These are phyloP conservation scores for Lecanicillium sp. DNA, from an alignment of 2,329 filamentous ascomycete species.

Conservation along the genomic window DNA sequence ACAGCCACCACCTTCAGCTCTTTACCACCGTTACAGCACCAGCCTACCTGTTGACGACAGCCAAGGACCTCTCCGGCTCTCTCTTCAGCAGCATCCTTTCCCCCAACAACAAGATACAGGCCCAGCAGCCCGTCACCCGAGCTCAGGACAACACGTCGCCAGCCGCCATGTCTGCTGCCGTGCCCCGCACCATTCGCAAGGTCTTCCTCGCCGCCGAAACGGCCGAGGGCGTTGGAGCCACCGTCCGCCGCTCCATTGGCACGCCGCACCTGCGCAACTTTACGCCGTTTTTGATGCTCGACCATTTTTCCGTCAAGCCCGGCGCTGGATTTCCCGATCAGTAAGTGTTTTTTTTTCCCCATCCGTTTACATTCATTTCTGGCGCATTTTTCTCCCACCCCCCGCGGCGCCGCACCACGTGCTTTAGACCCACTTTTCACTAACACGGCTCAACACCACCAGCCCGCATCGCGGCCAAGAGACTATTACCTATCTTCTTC, in stretches of 20 bases:
- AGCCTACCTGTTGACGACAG: no score
- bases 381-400: no score
- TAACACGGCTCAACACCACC: not conserved
- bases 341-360: slow-evolving; percentile 16
- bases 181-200: slow-evolving; percentile 52
- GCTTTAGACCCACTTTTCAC: not conserved
- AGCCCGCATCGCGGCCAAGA: slow-evolving; percentile 71
- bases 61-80: no score
- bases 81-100: no score
- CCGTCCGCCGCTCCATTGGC: slow-evolving; percentile 80
- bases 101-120: no score
- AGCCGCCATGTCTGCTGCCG: slow-evolving; percentile 1
- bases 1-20: no score
- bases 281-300: slow-evolving; percentile 91
- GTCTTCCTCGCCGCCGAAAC: slow-evolving; percentile 80
- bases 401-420: not conserved
- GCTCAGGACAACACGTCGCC: no score
- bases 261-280: slow-evolving; percentile 78
- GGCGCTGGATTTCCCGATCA: slow-evolving; percentile 90
- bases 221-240: slow-evolving; percentile 79
- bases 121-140: no score
- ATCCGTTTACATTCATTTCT: not conserved
- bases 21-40: no score
- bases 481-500: slow-evolving; percentile 81
- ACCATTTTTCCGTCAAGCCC: slow-evolving; percentile 75